A percentile compares a stretch with the other conserved stretches of the same genome.
These are phyloP conservation scores for Nematodospora anomalae DNA, from an alignment of 1,139 yeast species.

Conservation along the genomic window DNA sequence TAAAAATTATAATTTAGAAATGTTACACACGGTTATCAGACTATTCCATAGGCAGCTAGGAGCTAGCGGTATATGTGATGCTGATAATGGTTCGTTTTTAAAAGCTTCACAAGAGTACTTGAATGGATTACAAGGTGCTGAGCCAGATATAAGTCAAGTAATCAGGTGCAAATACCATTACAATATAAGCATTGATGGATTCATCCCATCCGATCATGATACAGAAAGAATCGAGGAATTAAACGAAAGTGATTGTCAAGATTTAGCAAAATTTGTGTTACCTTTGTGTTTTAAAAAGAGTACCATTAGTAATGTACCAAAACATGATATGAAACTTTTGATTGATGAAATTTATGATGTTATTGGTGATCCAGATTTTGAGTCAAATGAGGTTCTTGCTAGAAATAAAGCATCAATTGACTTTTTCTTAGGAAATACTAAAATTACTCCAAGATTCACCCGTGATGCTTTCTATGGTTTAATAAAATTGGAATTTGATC, in stretches of 20 bases:
- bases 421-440: conserved; percentile 50
- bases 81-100: conserved; percentile 62
- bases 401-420: conserved; percentile 49
- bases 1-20: conserved; percentile 3
- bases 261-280: conserved; percentile 60
- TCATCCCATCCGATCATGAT: conserved; percentile 64
- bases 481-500: conserved; percentile 25
- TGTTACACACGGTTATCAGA: conserved; percentile 8
- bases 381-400: conserved; percentile 31
- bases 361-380: conserved; percentile 63
- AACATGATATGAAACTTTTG: conserved; percentile 69
- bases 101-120: conserved; percentile 58
- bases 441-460: conserved; percentile 50
- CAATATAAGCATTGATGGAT: conserved; percentile 55
- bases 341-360: conserved; percentile 74
- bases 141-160: conserved; percentile 69
- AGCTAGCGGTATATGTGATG: conserved; percentile 63
- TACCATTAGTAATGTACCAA: conserved; percentile 56
- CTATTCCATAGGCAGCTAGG: conserved; percentile 74
- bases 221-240: conserved; percentile 45
- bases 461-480: conserved; percentile 61
- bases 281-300: conserved; percentile 61
- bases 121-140: conserved; percentile 31
- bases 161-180: conserved; percentile 78
- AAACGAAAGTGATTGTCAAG: conserved; percentile 48